These are phyloP conservation scores for Tylopilus felleus DNA, from an alignment of 768 basidiomycete species.

Conservation along the genomic window DNA sequence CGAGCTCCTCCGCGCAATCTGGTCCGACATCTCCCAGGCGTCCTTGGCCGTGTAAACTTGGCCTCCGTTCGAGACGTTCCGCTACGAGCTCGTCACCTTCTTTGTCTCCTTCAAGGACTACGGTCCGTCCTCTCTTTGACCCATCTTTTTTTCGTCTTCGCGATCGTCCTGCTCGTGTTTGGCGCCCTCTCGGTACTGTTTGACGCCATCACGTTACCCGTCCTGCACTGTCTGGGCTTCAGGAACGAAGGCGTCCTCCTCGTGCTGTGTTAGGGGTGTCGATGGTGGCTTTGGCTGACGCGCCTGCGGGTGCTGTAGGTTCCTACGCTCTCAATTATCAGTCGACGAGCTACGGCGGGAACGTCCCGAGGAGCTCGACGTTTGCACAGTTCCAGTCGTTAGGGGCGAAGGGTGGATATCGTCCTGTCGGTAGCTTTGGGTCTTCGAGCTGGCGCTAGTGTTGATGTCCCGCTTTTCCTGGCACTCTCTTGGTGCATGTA, in stretches of 20 bases:
- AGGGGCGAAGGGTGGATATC: conserved; percentile 5
- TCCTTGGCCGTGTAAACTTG: conserved; percentile 19
- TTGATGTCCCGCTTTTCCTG: neutral
- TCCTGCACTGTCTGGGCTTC: conserved; percentile 1
- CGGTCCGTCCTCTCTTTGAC: conserved; percentile 11
- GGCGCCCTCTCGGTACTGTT: neutral
- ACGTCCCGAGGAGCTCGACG: conserved; percentile 8
- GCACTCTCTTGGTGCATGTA: neutral
- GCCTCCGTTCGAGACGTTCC: conserved; percentile 24
- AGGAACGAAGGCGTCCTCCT: conserved; percentile 1
- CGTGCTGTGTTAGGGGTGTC: conserved; percentile 8
- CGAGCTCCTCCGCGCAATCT: conserved; percentile 11
- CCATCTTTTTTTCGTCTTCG: neutral
- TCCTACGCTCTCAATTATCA: conserved; percentile 19
- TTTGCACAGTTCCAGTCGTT: conserved; percentile 13
- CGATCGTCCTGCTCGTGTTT: neutral
- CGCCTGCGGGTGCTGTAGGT: neutral
- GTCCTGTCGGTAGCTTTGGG: neutral
- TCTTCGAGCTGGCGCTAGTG: conserved; percentile 1
- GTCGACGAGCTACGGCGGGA: conserved; percentile 18
- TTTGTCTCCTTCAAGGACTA: conserved; percentile 12
- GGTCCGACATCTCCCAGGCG: conserved; percentile 7
- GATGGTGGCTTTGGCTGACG: neutral
- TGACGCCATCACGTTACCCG: neutral
- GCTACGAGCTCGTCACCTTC: conserved; percentile 10